phyloP scores from a whole-genome alignment of 768 basidiomycete genomes.

The Heimioporus sp. region DNA sequence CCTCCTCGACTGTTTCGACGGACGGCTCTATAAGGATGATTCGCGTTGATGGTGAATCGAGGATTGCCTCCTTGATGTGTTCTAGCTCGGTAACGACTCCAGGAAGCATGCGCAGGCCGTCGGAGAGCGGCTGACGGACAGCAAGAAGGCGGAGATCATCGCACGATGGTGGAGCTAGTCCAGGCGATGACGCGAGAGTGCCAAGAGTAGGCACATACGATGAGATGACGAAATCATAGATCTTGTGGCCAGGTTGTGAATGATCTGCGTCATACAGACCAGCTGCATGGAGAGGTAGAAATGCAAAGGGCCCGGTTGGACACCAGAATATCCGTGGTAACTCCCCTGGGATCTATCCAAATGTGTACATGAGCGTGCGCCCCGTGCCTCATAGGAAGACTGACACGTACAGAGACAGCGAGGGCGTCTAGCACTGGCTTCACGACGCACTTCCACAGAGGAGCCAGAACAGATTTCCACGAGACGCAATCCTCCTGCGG shows the following conservation, averaged over 20 bases:
- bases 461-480: constrained; percentile 1
- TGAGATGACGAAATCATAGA: constrained; percentile 1
- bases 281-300: constrained; percentile 4
- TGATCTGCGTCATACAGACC: background rate
- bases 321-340: background rate
- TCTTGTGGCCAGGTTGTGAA: background rate
- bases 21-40: background rate
- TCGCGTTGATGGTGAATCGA: background rate
- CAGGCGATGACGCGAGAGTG: constrained; percentile 4
- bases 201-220: constrained; percentile 31
- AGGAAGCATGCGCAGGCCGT: constrained; percentile 4
- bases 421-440: constrained; percentile 3
- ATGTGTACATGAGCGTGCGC: background rate
- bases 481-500: no score
- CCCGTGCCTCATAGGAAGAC: no score
- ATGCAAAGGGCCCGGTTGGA: background rate
- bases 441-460: constrained; percentile 6
- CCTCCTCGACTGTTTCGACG: background rate
- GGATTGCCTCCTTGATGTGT: constrained; percentile 14
- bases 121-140: constrained; percentile 13
- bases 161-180: background rate
- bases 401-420: background rate
- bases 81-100: constrained; percentile 13
- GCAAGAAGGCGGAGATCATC: constrained; percentile 5
- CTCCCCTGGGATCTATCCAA: background rate